phyloP scores from a whole-genome alignment of 495 filamentous ascomycete genomes.

The Hyaloscypha finlandica region DNA sequence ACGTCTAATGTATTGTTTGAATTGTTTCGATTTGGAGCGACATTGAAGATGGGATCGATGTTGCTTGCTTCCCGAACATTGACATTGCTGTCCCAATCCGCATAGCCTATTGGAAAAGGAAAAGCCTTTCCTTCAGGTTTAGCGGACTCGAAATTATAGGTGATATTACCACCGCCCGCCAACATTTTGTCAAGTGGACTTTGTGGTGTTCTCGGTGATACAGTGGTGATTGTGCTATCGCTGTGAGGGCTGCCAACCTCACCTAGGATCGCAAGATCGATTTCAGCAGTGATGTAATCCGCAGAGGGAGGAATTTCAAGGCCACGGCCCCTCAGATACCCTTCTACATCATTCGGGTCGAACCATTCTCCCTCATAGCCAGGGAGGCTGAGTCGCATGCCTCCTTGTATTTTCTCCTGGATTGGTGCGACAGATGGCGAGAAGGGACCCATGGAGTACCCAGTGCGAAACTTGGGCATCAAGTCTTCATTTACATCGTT shows the following conservation, averaged over 20 bases:
- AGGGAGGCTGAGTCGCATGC: slow-evolving; percentile 44
- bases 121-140: slow-evolving; percentile 15
- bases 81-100: slow-evolving; percentile 13
- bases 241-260: slow-evolving; percentile 9
- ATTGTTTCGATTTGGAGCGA: neutral
- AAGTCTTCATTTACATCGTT: slow-evolving; percentile 35
- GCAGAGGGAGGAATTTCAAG: slow-evolving; percentile 54
- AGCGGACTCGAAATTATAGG: slow-evolving; percentile 13
- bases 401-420: slow-evolving; percentile 34
- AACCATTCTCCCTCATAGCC: slow-evolving; percentile 72
- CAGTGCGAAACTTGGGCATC: slow-evolving; percentile 38
- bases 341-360: slow-evolving; percentile 71
- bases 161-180: neutral
- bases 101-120: slow-evolving; percentile 18
- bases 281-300: slow-evolving; percentile 53
- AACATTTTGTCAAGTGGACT: slow-evolving; percentile 20
- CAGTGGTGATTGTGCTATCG: slow-evolving; percentile 6
- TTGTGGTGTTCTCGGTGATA: slow-evolving; percentile 28
- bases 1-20: neutral
- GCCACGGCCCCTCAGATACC: slow-evolving; percentile 62
- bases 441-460: slow-evolving; percentile 47
- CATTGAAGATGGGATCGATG: slow-evolving; percentile 25
- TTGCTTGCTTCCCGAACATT: slow-evolving; percentile 10
- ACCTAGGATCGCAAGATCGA: slow-evolving; percentile 38
- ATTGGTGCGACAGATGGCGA: slow-evolving; percentile 24